phyloP scores from a whole-genome alignment of 768 basidiomycete species.

The Leccinum pellstonianum region DNA sequence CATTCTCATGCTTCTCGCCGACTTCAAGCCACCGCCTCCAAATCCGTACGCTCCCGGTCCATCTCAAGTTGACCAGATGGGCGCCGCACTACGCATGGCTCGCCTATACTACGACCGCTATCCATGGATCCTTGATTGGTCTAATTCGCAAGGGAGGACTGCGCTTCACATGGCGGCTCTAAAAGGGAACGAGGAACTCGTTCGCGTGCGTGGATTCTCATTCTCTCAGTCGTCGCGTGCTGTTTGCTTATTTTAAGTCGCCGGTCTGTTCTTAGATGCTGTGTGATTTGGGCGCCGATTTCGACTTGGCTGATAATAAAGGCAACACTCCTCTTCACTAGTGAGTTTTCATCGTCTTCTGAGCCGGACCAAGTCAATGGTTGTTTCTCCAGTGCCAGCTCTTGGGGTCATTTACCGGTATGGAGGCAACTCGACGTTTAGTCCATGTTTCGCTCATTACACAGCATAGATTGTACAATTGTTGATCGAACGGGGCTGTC shows the following conservation, averaged over 20 bases:
- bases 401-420: constrained; percentile 83
- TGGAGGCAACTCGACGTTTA: constrained; percentile 26
- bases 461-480: constrained; percentile 68
- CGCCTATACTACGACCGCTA: constrained; percentile 84
- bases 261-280: constrained; percentile 60
- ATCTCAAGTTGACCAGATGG: constrained; percentile 59
- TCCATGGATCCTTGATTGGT: constrained; percentile 88
- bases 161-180: constrained; percentile 85
- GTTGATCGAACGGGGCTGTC: constrained; percentile 86
- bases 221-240: constrained; percentile 7
- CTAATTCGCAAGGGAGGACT: constrained; percentile 86
- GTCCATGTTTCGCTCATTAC: constrained; percentile 13
- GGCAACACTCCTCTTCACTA: constrained; percentile 94
- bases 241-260: constrained; percentile 17
- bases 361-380: constrained; percentile 8
- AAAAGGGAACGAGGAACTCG: constrained; percentile 88
- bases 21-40: constrained; percentile 56
- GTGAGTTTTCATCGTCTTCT: constrained; percentile 45
- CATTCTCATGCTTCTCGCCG: constrained; percentile 90
- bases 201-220: constrained; percentile 55
- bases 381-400: constrained; percentile 61
- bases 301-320: constrained; percentile 85
- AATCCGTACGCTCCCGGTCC: constrained; percentile 47
- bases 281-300: constrained; percentile 87
- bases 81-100: constrained; percentile 83